A percentile compares a stretch with the other conserved stretches of the same genome.
Evolutionary conservation across 495 filamentous ascomycete species (phyloP).

Genomic region (Sabuloglossum arenarium): DNA sequence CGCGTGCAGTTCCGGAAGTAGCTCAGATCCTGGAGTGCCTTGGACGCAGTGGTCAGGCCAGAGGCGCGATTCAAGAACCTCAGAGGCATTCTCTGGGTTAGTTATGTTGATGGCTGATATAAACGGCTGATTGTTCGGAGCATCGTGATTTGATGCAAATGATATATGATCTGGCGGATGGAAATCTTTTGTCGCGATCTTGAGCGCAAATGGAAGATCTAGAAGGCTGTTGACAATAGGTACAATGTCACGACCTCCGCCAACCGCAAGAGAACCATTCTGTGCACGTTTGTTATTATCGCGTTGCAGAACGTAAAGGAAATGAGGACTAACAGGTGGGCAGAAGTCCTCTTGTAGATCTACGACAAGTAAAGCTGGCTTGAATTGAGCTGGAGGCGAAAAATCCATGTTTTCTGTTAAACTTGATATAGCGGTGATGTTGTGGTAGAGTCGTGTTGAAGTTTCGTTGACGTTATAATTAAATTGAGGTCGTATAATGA

Average conservation of each 20-base stretch:
- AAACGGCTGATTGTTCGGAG: slow-evolving; percentile 46
- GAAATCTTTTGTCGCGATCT: slow-evolving; percentile 75
- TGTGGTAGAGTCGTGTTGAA: neutral
- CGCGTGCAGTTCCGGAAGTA: slow-evolving; percentile 52
- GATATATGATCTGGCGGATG: slow-evolving; percentile 76
- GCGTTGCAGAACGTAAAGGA: neutral
- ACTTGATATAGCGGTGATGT: neutral
- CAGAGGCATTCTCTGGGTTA: slow-evolving; percentile 28
- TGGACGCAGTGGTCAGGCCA: slow-evolving; percentile 88
- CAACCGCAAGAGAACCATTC: slow-evolving; percentile 67
- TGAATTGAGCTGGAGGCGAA: slow-evolving; percentile 15
- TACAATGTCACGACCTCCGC: slow-evolving; percentile 44
- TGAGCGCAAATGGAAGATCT: slow-evolving; percentile 43
- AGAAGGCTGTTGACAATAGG: slow-evolving; percentile 60
- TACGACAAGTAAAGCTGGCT: slow-evolving; percentile 48
- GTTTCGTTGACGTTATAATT: no score
- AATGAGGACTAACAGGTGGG: slow-evolving; percentile 42
- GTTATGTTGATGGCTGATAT: slow-evolving; percentile 46
- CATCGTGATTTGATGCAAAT: slow-evolving; percentile 60
- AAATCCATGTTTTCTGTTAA: neutral
- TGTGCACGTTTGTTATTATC: slow-evolving; percentile 14
- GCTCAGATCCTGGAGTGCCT: slow-evolving; percentile 44
- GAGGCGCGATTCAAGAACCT: slow-evolving; percentile 45
- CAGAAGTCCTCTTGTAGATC: slow-evolving; percentile 97
- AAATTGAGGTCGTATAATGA: no score